phyloP scores from a whole-genome alignment of 371 early-diverging fungal species.

The Zopfochytrium polystomum region DNA sequence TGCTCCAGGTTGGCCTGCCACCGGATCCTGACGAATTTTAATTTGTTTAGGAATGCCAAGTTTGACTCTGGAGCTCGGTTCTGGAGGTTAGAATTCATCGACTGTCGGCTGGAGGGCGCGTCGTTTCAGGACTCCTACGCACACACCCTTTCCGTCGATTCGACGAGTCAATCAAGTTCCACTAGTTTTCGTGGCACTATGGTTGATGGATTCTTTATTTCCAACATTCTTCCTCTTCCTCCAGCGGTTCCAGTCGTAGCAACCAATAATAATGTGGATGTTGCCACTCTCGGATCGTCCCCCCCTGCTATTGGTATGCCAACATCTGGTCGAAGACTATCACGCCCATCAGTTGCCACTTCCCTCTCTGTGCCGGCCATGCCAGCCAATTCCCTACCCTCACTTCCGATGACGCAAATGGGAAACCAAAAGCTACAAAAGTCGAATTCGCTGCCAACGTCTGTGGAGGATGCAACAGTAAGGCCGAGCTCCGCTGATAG shows the following conservation, averaged over 20 bases:
- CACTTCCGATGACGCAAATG: background rate
- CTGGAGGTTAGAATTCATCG: conserved; percentile 1
- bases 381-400: no score
- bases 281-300: background rate
- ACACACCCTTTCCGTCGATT: background rate
- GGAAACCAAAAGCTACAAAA: background rate
- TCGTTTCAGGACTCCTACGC: background rate
- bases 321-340: no score
- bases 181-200: background rate
- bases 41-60: conserved; percentile 10
- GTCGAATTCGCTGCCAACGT: background rate
- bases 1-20: no score
- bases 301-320: background rate
- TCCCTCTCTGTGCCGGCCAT: no score
- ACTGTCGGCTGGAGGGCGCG: conserved; percentile 7
- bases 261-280: no score
- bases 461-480: background rate
- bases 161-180: background rate
- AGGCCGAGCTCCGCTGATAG: background rate
- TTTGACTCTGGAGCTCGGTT: conserved; percentile 6
- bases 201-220: background rate
- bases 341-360: no score
- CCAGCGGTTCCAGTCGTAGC: background rate
- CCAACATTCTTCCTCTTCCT: background rate
- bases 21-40: no score